These are phyloP conservation scores for Ustulina deusta DNA, from an alignment of 2,329 filamentous ascomycete genomes.

Conservation along the genomic window DNA sequence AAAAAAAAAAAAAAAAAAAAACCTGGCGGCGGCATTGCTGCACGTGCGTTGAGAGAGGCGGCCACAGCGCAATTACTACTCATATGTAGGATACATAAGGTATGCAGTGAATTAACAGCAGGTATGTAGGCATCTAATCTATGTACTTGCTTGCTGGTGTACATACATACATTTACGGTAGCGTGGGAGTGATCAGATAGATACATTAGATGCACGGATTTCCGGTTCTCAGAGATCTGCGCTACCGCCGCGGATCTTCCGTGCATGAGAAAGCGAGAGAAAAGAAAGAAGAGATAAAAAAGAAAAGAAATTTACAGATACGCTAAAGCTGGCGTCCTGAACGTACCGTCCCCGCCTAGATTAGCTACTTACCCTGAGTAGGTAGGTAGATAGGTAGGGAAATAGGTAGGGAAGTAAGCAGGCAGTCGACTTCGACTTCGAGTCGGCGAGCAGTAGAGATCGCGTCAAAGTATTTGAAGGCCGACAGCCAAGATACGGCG, in stretches of 20 bases:
- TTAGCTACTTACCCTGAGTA: background rate
- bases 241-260: conserved; percentile 10
- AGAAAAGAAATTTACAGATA: too few relatives aligned
- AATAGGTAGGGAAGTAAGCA: too few relatives aligned
- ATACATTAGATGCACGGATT: background rate
- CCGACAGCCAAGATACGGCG: background rate
- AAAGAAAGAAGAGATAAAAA: conserved; percentile 9
- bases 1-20: too few relatives aligned
- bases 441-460: conserved; percentile 6
- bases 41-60: conserved; percentile 4
- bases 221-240: conserved; percentile 11
- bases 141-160: too few relatives aligned
- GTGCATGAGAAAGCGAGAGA: conserved; percentile 11
- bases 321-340: too few relatives aligned
- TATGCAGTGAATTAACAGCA: too few relatives aligned
- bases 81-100: too few relatives aligned
- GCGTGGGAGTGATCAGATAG: too few relatives aligned
- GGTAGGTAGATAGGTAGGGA: too few relatives aligned
- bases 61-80: conserved; percentile 4
- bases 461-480: background rate
- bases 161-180: too few relatives aligned
- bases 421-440: background rate
- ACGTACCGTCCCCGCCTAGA: too few relatives aligned
- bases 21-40: background rate
- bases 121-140: too few relatives aligned